These are phyloP conservation scores for Croton setiger DNA, from an alignment of 441 rosid genomes.

Conservation along the genomic window DNA sequence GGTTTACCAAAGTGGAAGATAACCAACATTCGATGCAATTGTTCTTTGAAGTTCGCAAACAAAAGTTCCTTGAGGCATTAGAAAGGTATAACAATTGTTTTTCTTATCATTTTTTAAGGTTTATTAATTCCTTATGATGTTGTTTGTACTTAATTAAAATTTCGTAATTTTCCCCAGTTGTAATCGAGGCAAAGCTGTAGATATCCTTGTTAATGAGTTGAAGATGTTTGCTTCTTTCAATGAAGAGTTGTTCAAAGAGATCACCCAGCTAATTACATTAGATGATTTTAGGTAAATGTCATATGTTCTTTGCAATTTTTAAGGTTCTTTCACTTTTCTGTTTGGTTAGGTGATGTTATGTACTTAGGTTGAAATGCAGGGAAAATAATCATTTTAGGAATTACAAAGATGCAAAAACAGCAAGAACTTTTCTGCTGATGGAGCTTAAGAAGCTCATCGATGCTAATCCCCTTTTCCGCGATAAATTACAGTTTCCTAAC, in stretches of 20 bases:
- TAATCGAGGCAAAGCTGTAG: slow-evolving; percentile 44
- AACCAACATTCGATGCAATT: slow-evolving; percentile 52
- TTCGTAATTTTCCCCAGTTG: slow-evolving; percentile 30
- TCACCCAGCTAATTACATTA: slow-evolving; percentile 46
- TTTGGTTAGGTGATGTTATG: neutral
- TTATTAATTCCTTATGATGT: neutral
- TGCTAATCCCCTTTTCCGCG: slow-evolving; percentile 48
- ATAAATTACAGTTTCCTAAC: slow-evolving; percentile 45
- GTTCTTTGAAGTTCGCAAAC: slow-evolving; percentile 58
- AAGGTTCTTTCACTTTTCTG: neutral
- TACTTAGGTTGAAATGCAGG: slow-evolving; percentile 28
- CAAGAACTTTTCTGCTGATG: slow-evolving; percentile 39
- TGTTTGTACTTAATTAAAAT: slow-evolving; percentile 9
- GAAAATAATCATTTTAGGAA: slow-evolving; percentile 46
- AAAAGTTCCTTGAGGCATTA: slow-evolving; percentile 53
- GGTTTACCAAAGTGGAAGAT: slow-evolving; percentile 47
- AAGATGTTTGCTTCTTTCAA: slow-evolving; percentile 46
- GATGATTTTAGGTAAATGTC: slow-evolving; percentile 44
- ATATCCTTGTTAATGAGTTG: slow-evolving; percentile 48
- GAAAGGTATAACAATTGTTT: slow-evolving; percentile 29
- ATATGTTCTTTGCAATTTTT: neutral
- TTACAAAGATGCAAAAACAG: slow-evolving; percentile 45
- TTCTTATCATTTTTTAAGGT: neutral
- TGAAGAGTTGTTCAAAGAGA: slow-evolving; percentile 52
- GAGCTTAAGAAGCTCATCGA: slow-evolving; percentile 61